Conservation (phyloP, 331 rosid genomes). For the Erythrophleum ivorense region DNA sequence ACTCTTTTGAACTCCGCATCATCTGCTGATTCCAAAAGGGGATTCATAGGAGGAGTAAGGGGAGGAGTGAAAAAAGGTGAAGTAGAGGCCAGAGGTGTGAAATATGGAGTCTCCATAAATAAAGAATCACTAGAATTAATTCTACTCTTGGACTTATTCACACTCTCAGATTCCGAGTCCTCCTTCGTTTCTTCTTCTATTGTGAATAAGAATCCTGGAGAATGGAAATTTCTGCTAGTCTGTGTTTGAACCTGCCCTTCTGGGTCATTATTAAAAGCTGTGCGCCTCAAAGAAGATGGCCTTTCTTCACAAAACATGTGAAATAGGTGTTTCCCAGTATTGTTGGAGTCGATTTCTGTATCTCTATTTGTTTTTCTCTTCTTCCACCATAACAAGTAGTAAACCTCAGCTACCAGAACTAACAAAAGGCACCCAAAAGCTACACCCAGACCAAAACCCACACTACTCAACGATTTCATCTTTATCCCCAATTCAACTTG, state of each 20-base stretch:
- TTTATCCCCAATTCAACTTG: background rate
- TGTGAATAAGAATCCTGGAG: constrained; percentile 4
- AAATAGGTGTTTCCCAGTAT: background rate
- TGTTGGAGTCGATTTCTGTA: background rate
- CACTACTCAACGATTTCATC: background rate
- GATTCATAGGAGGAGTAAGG: background rate
- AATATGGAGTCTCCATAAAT: background rate
- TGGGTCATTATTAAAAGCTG: background rate
- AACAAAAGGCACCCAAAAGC: background rate
- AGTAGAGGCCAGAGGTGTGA: background rate
- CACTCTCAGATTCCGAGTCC: constrained; percentile 2
- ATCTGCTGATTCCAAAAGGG: background rate
- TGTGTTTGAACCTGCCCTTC: background rate
- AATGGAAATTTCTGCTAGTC: no score
- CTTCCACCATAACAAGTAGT: background rate
- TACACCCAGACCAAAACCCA: background rate
- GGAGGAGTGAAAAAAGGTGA: background rate
- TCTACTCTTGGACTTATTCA: background rate
- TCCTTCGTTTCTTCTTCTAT: constrained; percentile 7
- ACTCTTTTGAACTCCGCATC: background rate
- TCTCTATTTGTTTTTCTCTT: background rate
- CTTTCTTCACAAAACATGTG: constrained; percentile 5
- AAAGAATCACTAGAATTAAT: background rate
- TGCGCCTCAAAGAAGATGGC: background rate
- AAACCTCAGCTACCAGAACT: background rate